Base-by-base conservation (phyloP, 148 eudicot species). In the Fallopia convolvulus region DNA sequence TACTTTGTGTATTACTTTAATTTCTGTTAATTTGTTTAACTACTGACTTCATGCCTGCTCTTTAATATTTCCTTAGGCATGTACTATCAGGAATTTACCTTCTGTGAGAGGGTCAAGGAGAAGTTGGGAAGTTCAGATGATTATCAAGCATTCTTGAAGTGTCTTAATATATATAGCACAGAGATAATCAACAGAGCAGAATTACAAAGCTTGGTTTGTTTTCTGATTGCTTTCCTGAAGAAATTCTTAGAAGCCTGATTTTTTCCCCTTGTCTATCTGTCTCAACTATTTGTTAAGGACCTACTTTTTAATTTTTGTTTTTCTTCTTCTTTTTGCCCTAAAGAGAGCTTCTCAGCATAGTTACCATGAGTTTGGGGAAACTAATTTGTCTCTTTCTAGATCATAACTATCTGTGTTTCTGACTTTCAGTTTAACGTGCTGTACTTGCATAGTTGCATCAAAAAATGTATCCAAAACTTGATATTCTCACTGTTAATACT, bases 21-120 rank as follows among this genome's bases (percentile, higher is more conserved):
- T 61, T 10, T 61, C 68, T 61, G 36, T 26, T 21, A 23, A 23
- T 11, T 8, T 23, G 13, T 23, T 61, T 26, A 23, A 11, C 26
- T 61, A 9, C 68, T 26, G 36, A 61, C 68, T 61, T 21, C 36
- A 26, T 58, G 12, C 26, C 15, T 26, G 8, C 32, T 61, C 68
- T 41, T 84, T 55, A 21, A 66, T 82, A 68, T 71, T 71, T 75
- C 85, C 61, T 53, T 82, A 95, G 99, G 86, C 79, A 86, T 86
- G 80, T 89, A 91, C 82, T 82, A 81, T 76, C 89, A 88, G 79
- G 99, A 92, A 79, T 90, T 91, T 77, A 63, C 79, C 55, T 95
- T 95, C 85, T 89, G 94, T 82, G 97, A 92, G 79, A 95, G 91
- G 84, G 99, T 95, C 60, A 95, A 95, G 90, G 99, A 92, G 79